Percentiles rank a stretch among this genome's conserved stretches.
phyloP scores from a whole-genome alignment of 305 asterid species.

The Euphrasia arctica region DNA sequence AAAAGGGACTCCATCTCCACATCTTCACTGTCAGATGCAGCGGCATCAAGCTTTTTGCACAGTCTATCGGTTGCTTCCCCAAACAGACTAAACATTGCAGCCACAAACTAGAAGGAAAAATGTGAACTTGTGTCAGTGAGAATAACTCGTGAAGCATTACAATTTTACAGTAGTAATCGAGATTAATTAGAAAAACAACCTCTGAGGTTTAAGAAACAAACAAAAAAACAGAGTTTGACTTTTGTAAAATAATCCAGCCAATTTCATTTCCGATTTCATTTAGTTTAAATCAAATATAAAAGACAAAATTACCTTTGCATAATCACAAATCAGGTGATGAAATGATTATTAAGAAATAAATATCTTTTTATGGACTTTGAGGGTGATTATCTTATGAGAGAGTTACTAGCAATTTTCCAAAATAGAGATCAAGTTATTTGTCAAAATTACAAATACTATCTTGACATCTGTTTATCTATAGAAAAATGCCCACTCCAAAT shows the following conservation, averaged over 20 bases:
- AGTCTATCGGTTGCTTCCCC: conserved; percentile 93
- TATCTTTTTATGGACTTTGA: no score
- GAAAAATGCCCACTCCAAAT: neutral
- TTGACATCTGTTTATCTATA: neutral
- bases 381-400: no score
- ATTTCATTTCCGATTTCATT: no score
- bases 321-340: no score
- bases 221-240: no score
- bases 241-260: no score
- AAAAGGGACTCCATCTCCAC: conserved; percentile 99
- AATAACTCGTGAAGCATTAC: conserved; percentile 4
- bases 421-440: neutral
- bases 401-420: neutral
- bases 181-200: neutral
- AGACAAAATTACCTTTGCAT: neutral
- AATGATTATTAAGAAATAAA: no score
- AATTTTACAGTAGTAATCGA: neutral
- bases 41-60: conserved; percentile 77
- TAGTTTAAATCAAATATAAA: neutral
- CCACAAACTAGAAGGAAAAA: conserved; percentile 64
- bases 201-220: neutral
- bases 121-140: conserved; percentile 23
- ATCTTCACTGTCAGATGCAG: conserved; percentile 92
- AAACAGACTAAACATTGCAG: conserved; percentile 82
- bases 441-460: neutral